These are phyloP conservation scores for Boletus barrowsii DNA, from an alignment of 768 basidiomycete genomes.

Conservation along the genomic window DNA sequence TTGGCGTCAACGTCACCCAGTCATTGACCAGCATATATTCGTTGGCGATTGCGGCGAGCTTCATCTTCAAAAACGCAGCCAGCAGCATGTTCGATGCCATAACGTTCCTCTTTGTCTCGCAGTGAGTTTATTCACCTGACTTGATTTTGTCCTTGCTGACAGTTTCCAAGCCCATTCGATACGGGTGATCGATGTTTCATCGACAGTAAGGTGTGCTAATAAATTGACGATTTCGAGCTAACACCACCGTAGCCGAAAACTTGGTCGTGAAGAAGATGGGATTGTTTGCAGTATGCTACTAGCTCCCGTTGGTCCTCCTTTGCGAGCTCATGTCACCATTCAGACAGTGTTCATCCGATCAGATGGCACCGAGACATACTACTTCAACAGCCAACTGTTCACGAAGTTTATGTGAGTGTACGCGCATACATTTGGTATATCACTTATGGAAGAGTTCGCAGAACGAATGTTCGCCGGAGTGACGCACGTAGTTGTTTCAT, in stretches of 20 bases:
- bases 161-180: conserved; percentile 59
- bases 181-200: conserved; percentile 83
- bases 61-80: conserved; percentile 76
- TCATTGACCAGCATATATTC: conserved; percentile 73
- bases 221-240: neutral
- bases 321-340: neutral
- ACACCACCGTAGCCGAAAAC: conserved; percentile 51
- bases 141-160: conserved; percentile 4
- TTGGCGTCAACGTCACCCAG: conserved; percentile 61
- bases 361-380: conserved; percentile 79
- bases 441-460: conserved; percentile 21
- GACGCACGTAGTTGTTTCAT: conserved; percentile 39
- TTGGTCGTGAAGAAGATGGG: conserved; percentile 79
- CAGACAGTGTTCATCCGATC: conserved; percentile 67
- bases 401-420: conserved; percentile 64
- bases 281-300: conserved; percentile 59
- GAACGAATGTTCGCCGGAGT: conserved; percentile 71
- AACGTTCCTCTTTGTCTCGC: conserved; percentile 80
- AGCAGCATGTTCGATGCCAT: conserved; percentile 74
- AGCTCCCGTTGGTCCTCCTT: neutral
- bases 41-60: conserved; percentile 69
- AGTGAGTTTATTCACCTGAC: conserved; percentile 46
- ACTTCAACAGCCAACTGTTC: conserved; percentile 77
- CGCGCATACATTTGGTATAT: neutral
- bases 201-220: conserved; percentile 40